Evolutionary conservation across 768 basidiomycete genomes (phyloP).

Genomic region (Hysterangium stoloniferum): DNA sequence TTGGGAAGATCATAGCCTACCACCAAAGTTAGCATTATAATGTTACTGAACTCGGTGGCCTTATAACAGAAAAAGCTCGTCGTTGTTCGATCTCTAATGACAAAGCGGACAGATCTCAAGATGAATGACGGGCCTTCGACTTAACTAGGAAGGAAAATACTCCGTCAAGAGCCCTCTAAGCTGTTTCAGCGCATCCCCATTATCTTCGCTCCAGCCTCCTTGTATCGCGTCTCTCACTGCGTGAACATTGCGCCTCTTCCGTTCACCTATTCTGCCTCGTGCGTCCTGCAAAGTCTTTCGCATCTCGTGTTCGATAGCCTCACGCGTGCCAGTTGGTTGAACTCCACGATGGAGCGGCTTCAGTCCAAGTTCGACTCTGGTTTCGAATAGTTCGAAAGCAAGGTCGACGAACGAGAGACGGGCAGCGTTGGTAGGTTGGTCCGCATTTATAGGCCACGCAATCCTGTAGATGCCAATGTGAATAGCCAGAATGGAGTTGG

Average conservation of each 20-base stretch:
- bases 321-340: slow-evolving; percentile 15
- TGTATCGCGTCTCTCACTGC: slow-evolving; percentile 4
- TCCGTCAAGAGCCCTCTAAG: not conserved
- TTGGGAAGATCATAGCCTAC: no score
- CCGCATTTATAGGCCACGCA: slow-evolving; percentile 21
- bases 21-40: no score
- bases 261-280: slow-evolving; percentile 15
- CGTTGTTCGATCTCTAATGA: no score
- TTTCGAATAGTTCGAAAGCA: slow-evolving; percentile 19
- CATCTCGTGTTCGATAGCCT: slow-evolving; percentile 17
- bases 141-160: not conserved
- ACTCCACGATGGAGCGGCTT: slow-evolving; percentile 15
- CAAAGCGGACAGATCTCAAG: no score
- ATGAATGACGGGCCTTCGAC: no score
- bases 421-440: slow-evolving; percentile 20
- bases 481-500: not conserved
- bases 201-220: slow-evolving; percentile 11
- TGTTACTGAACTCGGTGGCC: no score
- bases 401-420: slow-evolving; percentile 14
- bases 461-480: slow-evolving; percentile 12
- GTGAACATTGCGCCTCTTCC: slow-evolving; percentile 16
- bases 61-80: no score
- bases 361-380: slow-evolving; percentile 15
- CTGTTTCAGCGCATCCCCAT: slow-evolving; percentile 7
- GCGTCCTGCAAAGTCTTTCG: slow-evolving; percentile 12